Evolutionary conservation across 192 early-diverging fungal species (phyloP).

Genomic region (Chytriomyces hyalinus): DNA sequence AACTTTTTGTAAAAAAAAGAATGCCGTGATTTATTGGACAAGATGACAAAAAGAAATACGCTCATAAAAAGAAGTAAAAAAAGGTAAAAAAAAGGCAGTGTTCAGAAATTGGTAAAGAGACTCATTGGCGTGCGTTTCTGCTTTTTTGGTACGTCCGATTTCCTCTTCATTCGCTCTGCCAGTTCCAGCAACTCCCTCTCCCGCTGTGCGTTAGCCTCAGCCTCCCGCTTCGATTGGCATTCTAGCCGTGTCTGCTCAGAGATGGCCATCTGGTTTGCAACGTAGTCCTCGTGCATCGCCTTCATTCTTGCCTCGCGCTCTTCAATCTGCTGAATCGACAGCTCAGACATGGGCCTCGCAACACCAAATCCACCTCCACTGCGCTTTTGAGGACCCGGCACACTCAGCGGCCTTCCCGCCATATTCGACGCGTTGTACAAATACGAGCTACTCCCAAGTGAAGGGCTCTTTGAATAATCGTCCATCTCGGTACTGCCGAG

Average conservation of each 20-base stretch:
- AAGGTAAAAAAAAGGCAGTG: neutral
- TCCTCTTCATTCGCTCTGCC: neutral
- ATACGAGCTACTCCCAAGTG: neutral
- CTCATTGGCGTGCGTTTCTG: neutral
- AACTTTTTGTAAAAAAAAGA: too few species aligned
- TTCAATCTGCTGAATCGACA: neutral
- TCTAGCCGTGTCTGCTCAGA: neutral
- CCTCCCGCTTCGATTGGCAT: neutral
- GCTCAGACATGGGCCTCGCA: neutral
- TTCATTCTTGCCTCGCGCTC: constrained; percentile 20
- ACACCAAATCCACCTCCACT: neutral
- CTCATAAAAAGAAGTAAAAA: neutral
- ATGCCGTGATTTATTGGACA: too few species aligned
- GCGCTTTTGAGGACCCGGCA: neutral
- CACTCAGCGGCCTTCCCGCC: neutral
- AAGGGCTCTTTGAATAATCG: neutral
- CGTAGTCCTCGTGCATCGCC: constrained; percentile 15
- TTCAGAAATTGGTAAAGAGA: neutral
- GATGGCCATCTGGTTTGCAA: neutral
- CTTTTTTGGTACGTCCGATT: neutral
- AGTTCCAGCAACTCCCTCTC: neutral
- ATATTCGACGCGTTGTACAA: neutral
- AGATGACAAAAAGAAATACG: too few species aligned
- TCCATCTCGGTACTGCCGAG: neutral
- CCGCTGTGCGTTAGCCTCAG: neutral